Evolutionary conservation across 306 rosid species (phyloP), one percentile per base, ranked within the genome.

Genomic region (Gleditsia sinensis): DNA sequence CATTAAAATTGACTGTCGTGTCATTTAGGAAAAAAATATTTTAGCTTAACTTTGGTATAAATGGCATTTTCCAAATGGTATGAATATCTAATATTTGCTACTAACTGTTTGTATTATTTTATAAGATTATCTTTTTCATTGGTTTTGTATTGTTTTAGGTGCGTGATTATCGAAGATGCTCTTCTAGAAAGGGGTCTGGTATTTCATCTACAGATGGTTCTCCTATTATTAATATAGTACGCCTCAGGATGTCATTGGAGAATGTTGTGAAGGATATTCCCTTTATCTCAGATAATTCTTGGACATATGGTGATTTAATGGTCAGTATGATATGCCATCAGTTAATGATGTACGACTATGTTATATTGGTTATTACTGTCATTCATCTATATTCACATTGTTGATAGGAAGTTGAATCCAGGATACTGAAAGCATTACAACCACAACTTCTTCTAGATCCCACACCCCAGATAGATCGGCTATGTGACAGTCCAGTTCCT

Each of bases 241-340:
- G 85, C 78, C 99, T 95, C 68, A 90, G 78, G 88, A 88, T 95
- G 91, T 90, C 99, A 16, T 76, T 95, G 88, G 99, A 95, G 79
- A 92, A 92, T 82, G 92, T 95, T 76, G 96, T 95, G 59, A 95
- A 95, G 91, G 99, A 92, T 76, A 92, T 95, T 59, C 96, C 98
- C 16, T 80, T 83, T 40, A 86, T 92, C 80, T 86, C 97, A 0
- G 93, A 95, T 84, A 82, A 81, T 82, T 87, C 98, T 48, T 95
- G 99, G 99, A 88, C 93, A 16, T 95, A 95, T 79, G 99, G 99
- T 59, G 99, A 92, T 89, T 82, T 95, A 69, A 95, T 95, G 98
- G 99, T 95, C 71, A 78, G 92, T 78, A 40, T 58, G 42, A 75
- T 71, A 75, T 37, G 71, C 74, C 51, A 67, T 61, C 79, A 36